Evolutionary conservation across 306 rosid species (phyloP).

Genomic region (Cyamopsis tetragonoloba): DNA sequence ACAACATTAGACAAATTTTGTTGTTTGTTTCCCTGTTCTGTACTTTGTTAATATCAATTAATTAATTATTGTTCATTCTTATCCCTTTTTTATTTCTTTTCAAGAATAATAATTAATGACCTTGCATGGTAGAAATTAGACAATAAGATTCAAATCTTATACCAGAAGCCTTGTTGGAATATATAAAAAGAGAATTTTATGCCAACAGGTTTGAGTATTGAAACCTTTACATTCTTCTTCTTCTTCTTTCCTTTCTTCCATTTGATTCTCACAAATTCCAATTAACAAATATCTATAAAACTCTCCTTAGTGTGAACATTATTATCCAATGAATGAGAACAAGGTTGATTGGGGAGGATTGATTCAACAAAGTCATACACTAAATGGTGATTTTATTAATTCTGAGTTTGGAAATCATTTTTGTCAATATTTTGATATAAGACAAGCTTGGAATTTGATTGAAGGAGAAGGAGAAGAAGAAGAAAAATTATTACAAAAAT

Average conservation of each 20-base stretch:
- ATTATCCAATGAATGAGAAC: slow-evolving; percentile 53
- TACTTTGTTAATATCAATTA: slow-evolving; percentile 47
- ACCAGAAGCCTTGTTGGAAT: slow-evolving; percentile 37
- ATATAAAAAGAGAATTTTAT: slow-evolving; percentile 31
- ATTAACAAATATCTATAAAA: slow-evolving; percentile 9
- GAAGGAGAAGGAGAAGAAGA: slow-evolving; percentile 32
- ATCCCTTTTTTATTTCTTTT: slow-evolving; percentile 26
- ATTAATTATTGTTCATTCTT: slow-evolving; percentile 39
- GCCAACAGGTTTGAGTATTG: slow-evolving; percentile 24
- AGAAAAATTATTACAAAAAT: slow-evolving; percentile 24
- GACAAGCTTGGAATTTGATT: slow-evolving; percentile 41
- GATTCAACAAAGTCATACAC: slow-evolving; percentile 39
- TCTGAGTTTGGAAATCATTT: slow-evolving; percentile 33
- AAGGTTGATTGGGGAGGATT: slow-evolving; percentile 38
- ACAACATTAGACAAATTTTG: slow-evolving; percentile 36
- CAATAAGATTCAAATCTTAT: slow-evolving; percentile 46
- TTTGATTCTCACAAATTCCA: not conserved
- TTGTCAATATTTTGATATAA: slow-evolving; percentile 32
- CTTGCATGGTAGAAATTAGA: slow-evolving; percentile 32
- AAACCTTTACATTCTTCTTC: slow-evolving; percentile 22
- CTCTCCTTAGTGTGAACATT: not conserved
- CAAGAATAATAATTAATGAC: slow-evolving; percentile 24
- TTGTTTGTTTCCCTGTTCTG: slow-evolving; percentile 27
- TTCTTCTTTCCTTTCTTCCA: not conserved
- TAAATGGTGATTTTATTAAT: slow-evolving; percentile 28